Percentiles rank a stretch among this genome's conserved stretches.
phyloP scores from a whole-genome alignment of 805 yeast species.

The Clavispora vitiphila region DNA sequence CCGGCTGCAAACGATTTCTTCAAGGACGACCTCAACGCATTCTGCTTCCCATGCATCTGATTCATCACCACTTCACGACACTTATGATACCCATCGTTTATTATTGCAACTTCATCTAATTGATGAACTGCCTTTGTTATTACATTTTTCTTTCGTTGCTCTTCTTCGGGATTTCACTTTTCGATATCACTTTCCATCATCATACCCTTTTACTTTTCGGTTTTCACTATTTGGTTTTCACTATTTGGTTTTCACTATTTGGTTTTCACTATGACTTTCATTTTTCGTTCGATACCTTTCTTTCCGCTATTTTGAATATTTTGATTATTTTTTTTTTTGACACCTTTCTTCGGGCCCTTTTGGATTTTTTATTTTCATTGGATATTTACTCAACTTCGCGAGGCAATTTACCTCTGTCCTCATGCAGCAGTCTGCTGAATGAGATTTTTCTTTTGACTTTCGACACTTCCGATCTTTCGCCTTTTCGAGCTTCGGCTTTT shows the following conservation, averaged over 20 bases:
- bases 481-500: too few relatives aligned
- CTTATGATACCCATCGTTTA: neutral
- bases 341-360: neutral
- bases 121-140: too few relatives aligned
- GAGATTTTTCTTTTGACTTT: too few relatives aligned
- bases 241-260: too few relatives aligned
- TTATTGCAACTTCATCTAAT: neutral
- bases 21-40: slow-evolving; percentile 27
- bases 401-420: too few relatives aligned
- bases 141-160: neutral
- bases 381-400: neutral
- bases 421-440: too few relatives aligned
- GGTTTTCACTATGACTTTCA: too few relatives aligned
- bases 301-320: too few relatives aligned
- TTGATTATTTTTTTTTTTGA: too few relatives aligned
- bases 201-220: neutral
- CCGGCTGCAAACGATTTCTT: slow-evolving; percentile 19
- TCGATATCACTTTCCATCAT: neutral
- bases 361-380: neutral
- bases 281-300: too few relatives aligned
- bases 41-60: slow-evolving; percentile 5
- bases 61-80: neutral
- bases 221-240: too few relatives aligned
- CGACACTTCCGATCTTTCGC: neutral
- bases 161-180: neutral